Evolutionary conservation across 2,329 filamentous ascomycete species (phyloP).

Genomic region (Ophiostoma novo-ulmi): DNA sequence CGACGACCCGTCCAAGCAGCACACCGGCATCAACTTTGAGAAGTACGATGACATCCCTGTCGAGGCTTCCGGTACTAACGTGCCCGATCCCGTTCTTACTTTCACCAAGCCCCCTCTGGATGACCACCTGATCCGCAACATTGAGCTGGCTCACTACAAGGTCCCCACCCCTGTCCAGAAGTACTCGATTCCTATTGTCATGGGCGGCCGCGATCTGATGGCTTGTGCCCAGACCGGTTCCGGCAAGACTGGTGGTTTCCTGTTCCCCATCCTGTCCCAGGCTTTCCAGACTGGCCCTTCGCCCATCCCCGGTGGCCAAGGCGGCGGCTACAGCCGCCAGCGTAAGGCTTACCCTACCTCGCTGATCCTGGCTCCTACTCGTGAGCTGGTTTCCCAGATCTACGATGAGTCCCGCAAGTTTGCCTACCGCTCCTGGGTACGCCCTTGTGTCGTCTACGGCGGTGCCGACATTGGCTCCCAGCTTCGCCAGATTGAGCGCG

Average conservation of each 20-base stretch:
- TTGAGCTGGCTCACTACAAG: conserved; percentile 89
- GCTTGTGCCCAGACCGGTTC: conserved; percentile 99
- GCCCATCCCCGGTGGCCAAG: conserved; percentile 55
- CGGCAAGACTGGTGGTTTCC: conserved; percentile 98
- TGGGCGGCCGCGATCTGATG: conserved; percentile 97
- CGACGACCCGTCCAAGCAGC: conserved; percentile 91
- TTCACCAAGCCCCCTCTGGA: conserved; percentile 96
- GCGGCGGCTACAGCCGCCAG: conserved; percentile 77
- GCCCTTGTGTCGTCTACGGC: conserved; percentile 96
- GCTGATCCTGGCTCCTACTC: conserved; percentile 89
- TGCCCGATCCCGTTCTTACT: conserved; percentile 82
- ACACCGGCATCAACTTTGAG: conserved; percentile 99
- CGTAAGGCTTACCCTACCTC: conserved; percentile 98
- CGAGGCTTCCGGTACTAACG: conserved; percentile 88
- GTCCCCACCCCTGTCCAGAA: conserved; percentile 97
- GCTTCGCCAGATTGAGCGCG: conserved; percentile 94
- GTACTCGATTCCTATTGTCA: conserved; percentile 98
- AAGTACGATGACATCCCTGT: conserved; percentile 99
- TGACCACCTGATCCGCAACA: conserved; percentile 88
- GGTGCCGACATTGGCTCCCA: conserved; percentile 98
- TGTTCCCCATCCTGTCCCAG: conserved; percentile 98
- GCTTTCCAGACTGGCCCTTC: conserved; percentile 87
- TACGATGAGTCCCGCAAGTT: conserved; percentile 98
- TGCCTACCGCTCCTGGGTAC: conserved; percentile 97
- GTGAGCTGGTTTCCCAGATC: conserved; percentile 98